Evolutionary conservation across 2,329 filamentous ascomycete genomes (phyloP).

Genomic region (Blastomyces gilchristii): DNA sequence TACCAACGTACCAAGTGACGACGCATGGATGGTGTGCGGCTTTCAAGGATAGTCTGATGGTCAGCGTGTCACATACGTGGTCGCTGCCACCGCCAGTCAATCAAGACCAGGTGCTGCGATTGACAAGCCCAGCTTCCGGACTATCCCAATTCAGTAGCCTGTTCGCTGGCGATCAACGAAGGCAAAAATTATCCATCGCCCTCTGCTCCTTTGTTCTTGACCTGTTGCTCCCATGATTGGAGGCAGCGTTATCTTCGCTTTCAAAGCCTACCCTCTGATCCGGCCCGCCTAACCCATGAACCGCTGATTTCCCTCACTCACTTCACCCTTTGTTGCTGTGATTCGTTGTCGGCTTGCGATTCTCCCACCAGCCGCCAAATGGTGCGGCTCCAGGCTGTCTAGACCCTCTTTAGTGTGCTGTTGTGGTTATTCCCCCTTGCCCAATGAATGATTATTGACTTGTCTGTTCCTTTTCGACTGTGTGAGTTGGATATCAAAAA

Average conservation of each 20-base stretch:
- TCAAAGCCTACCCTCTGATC: not conserved
- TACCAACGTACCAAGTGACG: not conserved
- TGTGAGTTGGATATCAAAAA: not conserved
- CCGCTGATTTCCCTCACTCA: not conserved
- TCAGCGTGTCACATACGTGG: constrained; percentile 18
- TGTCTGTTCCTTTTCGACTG: not conserved
- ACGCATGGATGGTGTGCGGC: not conserved
- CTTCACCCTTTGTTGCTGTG: not conserved
- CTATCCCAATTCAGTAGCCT: constrained; percentile 10
- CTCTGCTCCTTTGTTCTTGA: not conserved
- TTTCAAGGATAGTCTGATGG: constrained; percentile 6
- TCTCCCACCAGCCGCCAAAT: not conserved
- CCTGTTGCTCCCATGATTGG: not conserved
- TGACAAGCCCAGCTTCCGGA: constrained; percentile 7
- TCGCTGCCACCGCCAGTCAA: constrained; percentile 17
- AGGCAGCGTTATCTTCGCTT: constrained; percentile 1
- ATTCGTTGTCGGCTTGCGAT: not conserved
- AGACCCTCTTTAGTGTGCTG: constrained; percentile 1
- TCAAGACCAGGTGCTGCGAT: constrained; percentile 11
- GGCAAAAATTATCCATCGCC: not conserved
- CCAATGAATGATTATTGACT: not conserved
- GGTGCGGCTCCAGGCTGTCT: constrained; percentile 2
- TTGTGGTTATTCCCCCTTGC: not conserved
- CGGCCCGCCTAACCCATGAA: not conserved
- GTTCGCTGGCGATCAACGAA: constrained; percentile 10